These are phyloP conservation scores for Pascua guehoae DNA, from an alignment of 1,284 basidiomycete species.

Conservation along the genomic window DNA sequence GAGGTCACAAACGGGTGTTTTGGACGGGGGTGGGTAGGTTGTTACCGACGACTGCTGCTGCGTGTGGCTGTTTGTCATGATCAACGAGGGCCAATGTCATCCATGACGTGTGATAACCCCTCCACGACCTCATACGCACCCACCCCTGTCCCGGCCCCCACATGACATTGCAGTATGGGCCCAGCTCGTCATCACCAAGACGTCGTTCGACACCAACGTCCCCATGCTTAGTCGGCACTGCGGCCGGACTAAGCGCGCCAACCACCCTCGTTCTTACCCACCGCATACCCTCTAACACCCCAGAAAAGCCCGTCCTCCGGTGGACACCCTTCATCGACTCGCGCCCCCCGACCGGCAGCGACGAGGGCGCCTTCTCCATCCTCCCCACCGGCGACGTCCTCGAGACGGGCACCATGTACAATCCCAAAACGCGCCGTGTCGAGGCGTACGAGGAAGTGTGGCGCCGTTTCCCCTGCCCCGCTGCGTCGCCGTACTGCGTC, in stretches of 20 bases:
- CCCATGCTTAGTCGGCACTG: too few species aligned
- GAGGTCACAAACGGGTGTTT: neutral
- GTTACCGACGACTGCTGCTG: too few species aligned
- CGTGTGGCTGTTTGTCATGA: too few species aligned
- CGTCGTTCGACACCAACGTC: too few species aligned
- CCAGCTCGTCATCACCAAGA: too few species aligned
- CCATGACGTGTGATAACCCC: too few species aligned
- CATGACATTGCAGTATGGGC: too few species aligned
- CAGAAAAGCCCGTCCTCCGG: constrained; percentile 25
- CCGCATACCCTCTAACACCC: neutral
- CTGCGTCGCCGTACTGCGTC: constrained; percentile 13
- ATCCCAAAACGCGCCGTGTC: constrained; percentile 22
- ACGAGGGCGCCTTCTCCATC: constrained; percentile 28
- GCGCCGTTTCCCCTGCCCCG: constrained; percentile 16
- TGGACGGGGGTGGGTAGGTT: too few species aligned
- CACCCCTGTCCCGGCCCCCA: too few species aligned
- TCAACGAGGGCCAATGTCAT: too few species aligned
- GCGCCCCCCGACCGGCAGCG: constrained; percentile 14
- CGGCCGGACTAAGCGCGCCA: too few species aligned
- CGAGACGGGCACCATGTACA: constrained; percentile 36
- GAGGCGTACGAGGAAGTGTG: constrained; percentile 36
- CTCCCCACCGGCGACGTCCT: constrained; percentile 31
- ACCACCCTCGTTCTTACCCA: neutral
- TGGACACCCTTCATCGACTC: constrained; percentile 36
- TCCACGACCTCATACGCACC: too few species aligned